Evolutionary conservation across 2,329 filamentous ascomycete genomes (phyloP).

Genomic region (Fusarium sp.): DNA sequence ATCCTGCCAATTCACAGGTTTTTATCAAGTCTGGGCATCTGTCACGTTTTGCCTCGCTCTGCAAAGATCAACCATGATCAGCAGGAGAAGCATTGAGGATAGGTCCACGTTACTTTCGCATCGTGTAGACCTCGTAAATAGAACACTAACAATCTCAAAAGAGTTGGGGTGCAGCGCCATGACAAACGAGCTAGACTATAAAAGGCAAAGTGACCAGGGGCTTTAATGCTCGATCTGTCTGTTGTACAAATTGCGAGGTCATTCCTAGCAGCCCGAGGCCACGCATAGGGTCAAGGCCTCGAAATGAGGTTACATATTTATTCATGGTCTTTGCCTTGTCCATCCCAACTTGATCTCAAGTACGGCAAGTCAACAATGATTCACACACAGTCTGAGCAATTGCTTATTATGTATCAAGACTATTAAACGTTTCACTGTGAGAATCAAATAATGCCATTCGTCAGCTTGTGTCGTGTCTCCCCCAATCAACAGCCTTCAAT

Average conservation of each 20-base stretch:
- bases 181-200: slow-evolving; percentile 19
- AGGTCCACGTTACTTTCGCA: slow-evolving; percentile 22
- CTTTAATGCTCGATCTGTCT: slow-evolving; percentile 4
- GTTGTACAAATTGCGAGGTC: slow-evolving; percentile 9
- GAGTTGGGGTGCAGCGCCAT: slow-evolving; percentile 26
- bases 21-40: slow-evolving; percentile 21
- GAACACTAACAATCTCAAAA: slow-evolving; percentile 30
- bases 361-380: no score
- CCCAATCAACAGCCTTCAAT: slow-evolving; percentile 10
- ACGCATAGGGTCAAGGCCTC: background rate
- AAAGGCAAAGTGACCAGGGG: slow-evolving; percentile 4
- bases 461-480: background rate
- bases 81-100: slow-evolving; percentile 14
- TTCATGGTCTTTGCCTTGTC: no score
- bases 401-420: background rate
- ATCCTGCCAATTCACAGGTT: no score
- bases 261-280: background rate
- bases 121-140: slow-evolving; percentile 33
- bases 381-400: no score
- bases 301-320: slow-evolving; percentile 10
- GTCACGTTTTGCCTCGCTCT: slow-evolving; percentile 31
- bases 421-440: background rate
- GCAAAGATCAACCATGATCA: slow-evolving; percentile 31
- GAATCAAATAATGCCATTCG: slow-evolving; percentile 12
- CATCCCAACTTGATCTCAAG: no score